phyloP scores from a whole-genome alignment of 352 stramenopile species.

The Globisporangium paddicum region DNA sequence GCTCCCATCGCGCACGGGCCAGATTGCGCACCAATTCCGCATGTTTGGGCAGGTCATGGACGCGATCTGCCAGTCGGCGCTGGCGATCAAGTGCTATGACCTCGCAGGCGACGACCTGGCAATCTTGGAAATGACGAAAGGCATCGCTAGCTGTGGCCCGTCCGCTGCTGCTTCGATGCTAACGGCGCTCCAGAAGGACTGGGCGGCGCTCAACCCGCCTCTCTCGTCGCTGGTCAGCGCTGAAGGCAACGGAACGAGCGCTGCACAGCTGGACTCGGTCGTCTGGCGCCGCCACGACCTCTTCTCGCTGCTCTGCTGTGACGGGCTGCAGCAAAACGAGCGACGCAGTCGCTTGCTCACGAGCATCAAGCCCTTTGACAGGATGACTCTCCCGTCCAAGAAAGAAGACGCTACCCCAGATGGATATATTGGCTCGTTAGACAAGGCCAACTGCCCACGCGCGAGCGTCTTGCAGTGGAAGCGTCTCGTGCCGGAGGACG shows the following conservation, averaged over 20 bases:
- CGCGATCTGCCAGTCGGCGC: slow-evolving; percentile 42
- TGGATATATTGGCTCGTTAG: not conserved
- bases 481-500: slow-evolving; percentile 57
- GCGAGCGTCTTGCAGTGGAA: slow-evolving; percentile 59
- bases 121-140: slow-evolving; percentile 43
- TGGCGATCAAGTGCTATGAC: slow-evolving; percentile 62
- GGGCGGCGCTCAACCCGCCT: slow-evolving; percentile 45
- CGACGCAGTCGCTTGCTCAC: slow-evolving; percentile 62
- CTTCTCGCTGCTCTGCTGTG: slow-evolving; percentile 63
- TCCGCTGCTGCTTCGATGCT: slow-evolving; percentile 20
- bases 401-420: slow-evolving; percentile 1
- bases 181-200: slow-evolving; percentile 43
- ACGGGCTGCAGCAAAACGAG: slow-evolving; percentile 48
- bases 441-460: slow-evolving; percentile 8
- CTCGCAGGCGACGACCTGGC: slow-evolving; percentile 63
- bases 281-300: slow-evolving; percentile 37
- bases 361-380: slow-evolving; percentile 42
- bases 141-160: slow-evolving; percentile 12
- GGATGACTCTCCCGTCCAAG: slow-evolving; percentile 22
- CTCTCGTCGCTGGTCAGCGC: slow-evolving; percentile 39
- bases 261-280: slow-evolving; percentile 10
- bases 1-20: slow-evolving; percentile 50
- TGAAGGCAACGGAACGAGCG: not conserved
- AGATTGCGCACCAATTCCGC: slow-evolving; percentile 30
- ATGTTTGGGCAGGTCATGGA: slow-evolving; percentile 41